Evolutionary conservation across 179 eudicot species (phyloP), one percentile per base, ranked within the genome.

Genomic region (Carnegiea gigantea): DNA sequence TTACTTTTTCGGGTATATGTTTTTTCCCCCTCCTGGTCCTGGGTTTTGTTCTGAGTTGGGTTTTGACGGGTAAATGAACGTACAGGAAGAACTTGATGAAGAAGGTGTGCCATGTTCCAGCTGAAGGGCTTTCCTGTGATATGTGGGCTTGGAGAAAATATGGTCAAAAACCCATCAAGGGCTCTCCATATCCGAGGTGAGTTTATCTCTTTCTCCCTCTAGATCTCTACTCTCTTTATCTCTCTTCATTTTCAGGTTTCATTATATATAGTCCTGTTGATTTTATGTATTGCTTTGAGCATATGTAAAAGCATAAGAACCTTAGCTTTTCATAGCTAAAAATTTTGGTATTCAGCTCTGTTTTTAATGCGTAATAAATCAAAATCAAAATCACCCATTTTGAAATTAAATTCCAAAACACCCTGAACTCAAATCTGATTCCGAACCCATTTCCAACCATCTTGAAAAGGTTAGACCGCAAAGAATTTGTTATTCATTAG

Each of bases 131-230:
- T 13, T 84, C 89, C 4, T 82, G 85, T 78, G 89, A 86, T 74
- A 82, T 79, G 87, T 86, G 89, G 89, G 89, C 89, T 38, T 86
- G 89, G 89, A 82, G 87, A 57, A 86, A 86, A 84, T 86, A 86
- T 49, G 89, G 89, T 17, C 89, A 86, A 24, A 86, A 86, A 82
- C 89, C 89, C 81, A 86, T 84, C 79, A 86, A 86, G 24, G 89
- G 87, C 75, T 86, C 89, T 82, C 89, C 89, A 48, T 86, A 86
- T 77, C 89, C 89, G 73, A 86, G 89, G 89, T 86, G 28, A 10
- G 78, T 51, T 78, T 24, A 51, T 46, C 51, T 57, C 65, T 40
- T 20, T 64, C 20, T 67, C 68, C n/a, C 28, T 26, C 72, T 14
- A 11, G 18, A 40, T 40, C 44, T 40, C 3, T 7, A 40, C 44